Evolutionary conservation across 192 early-diverging fungal species (phyloP).

Genomic region (Phlyctochytrium planicorne): DNA sequence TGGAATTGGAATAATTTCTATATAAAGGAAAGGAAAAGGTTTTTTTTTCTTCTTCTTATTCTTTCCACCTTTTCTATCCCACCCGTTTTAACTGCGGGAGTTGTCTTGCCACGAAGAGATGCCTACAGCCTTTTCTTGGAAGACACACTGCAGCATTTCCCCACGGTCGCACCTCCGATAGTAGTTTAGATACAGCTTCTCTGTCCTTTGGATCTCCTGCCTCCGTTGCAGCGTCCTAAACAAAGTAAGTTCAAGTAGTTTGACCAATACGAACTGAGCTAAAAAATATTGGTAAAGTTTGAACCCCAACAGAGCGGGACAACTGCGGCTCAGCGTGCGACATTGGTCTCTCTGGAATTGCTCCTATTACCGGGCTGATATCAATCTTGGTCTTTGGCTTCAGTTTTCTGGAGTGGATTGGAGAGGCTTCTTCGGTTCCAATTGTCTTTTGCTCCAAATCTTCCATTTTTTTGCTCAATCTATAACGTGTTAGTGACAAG

Average conservation of each 20-base stretch:
- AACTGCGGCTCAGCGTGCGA: slow-evolving; percentile 6
- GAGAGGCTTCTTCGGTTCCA: slow-evolving; percentile 9
- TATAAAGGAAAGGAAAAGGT: no score
- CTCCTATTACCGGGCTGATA: slow-evolving; percentile 36
- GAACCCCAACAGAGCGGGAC: slow-evolving; percentile 20
- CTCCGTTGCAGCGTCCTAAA: slow-evolving; percentile 34
- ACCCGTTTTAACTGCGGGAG: no score
- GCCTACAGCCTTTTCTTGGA: no score
- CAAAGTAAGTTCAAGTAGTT: slow-evolving; percentile 4
- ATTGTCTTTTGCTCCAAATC: slow-evolving; percentile 18
- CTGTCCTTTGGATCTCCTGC: slow-evolving; percentile 20
- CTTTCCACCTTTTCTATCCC: no score
- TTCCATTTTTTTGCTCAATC: slow-evolving; percentile 18
- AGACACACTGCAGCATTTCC: no score
- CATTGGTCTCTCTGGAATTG: slow-evolving; percentile 23
- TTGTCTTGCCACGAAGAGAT: no score
- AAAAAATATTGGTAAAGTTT: slow-evolving; percentile 19
- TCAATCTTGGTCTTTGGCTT: no score
- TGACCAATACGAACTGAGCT: slow-evolving; percentile 1
- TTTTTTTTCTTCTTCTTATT: no score
- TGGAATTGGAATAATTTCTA: no score
- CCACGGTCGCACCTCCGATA: slow-evolving; percentile 54
- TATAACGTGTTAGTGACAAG: not conserved
- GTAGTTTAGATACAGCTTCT: slow-evolving; percentile 29
- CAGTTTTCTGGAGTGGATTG: no score